Base-by-base conservation (phyloP, 805 yeast species). In the Wickerhamiella kazuoi region DNA sequence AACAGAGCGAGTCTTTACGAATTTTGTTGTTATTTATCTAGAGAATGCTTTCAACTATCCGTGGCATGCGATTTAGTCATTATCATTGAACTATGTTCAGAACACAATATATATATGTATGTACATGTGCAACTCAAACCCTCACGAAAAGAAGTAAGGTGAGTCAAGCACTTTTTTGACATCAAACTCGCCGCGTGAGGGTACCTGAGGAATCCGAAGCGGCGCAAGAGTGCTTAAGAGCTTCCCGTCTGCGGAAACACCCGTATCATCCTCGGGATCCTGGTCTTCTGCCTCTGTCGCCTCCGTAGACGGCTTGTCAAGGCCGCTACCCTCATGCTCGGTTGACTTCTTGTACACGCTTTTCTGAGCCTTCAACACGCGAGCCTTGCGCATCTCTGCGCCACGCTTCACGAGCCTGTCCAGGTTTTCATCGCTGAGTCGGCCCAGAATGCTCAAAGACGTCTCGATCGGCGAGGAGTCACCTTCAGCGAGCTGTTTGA, bases 131-230 rank as follows among this genome's bases (percentile, higher is more conserved):
- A n/a, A 15, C 31, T 5, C 17, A 14, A 7, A 6, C 6, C 21
- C 18, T 46, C 42, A 61, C 4, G 66, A 61, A 53, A 87, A 87
- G 68, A 87, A 87, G 58, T 87, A 87, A 24, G 68, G 67, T 45
- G 94, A 81, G 37, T 75, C 71, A 52, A 69, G 68, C 33, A 86
- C 77, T 42, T 69, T 70, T 30, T 63, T 60, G 29, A 87, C 93
- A 52, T 87, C 93, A 50, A 87, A 81, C 15, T 74, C 75, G 37
- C 96, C 98, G 56, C 71, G 76, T 37, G 68, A 62, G 13, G 95
- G 95, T 32, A 82, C 70, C 0, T 64, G 67, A 0, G 94, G 93
- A 45, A 83, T 63, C 34, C 56, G 60, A 49, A 83, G 64, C 4
- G 93, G 94, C 7, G 72, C 75, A 41, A 81, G 60, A 2, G 78